Percentiles rank a stretch among this genome's conserved stretches.
phyloP scores from a whole-genome alignment of 805 yeast genomes.

The Saccharomycopsis sp. region DNA sequence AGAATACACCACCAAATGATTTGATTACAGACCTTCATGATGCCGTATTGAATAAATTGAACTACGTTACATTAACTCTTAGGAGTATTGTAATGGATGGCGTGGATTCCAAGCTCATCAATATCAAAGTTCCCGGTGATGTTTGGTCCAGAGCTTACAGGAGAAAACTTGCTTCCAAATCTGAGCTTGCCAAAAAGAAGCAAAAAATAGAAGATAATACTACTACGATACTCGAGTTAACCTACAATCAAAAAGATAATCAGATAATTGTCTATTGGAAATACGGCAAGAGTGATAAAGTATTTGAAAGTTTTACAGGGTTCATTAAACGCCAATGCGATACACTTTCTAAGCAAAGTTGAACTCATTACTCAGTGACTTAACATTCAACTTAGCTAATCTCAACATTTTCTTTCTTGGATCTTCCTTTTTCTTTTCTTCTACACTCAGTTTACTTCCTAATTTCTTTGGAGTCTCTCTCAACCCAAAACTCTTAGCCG shows the following conservation, averaged over 20 bases:
- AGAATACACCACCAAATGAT: not conserved
- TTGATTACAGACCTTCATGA: not conserved
- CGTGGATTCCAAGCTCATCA: too few relatives aligned
- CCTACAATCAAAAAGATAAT: not conserved
- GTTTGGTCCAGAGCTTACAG: constrained; percentile 21
- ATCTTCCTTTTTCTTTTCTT: constrained; percentile 48
- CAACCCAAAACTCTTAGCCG: constrained; percentile 90
- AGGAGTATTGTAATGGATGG: not conserved
- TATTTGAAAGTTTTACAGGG: constrained; percentile 21
- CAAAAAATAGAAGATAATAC: not conserved
- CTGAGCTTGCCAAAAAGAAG: not conserved
- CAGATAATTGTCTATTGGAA: constrained; percentile 17
- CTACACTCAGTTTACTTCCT: constrained; percentile 36
- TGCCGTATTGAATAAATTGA: not conserved
- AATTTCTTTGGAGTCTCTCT: constrained; percentile 89
- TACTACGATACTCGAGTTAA: not conserved
- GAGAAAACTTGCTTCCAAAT: constrained; percentile 6
- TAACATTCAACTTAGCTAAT: constrained; percentile 63
- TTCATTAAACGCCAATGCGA: too few relatives aligned
- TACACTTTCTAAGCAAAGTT: too few relatives aligned
- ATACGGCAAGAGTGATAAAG: constrained; percentile 10
- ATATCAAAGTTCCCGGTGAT: constrained; percentile 14
- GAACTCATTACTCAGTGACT: constrained; percentile 63
- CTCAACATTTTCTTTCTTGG: constrained; percentile 68
- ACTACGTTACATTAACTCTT: not conserved